Evolutionary conservation across 345 rosid genomes (phyloP).

Genomic region (Eucalyptus virginea): DNA sequence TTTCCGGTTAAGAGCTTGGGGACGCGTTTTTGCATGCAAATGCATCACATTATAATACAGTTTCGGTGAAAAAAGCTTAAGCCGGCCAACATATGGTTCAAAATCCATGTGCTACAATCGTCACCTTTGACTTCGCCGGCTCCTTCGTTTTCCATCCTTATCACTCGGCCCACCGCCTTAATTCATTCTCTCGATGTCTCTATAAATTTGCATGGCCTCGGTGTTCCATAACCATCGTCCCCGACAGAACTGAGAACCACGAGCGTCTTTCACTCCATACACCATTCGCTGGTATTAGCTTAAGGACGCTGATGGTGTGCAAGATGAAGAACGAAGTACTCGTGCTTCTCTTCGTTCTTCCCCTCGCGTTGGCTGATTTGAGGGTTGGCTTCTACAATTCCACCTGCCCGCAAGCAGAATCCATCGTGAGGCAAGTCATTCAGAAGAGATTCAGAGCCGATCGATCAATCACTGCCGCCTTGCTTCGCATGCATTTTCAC

Average conservation of each 20-base stretch:
- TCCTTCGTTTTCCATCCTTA: not conserved
- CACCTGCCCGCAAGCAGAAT: slow-evolving; percentile 57
- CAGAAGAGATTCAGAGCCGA: slow-evolving; percentile 19
- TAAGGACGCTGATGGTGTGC: not conserved
- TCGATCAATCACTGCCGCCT: slow-evolving; percentile 38
- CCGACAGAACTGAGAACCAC: not conserved
- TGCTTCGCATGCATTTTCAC: slow-evolving; percentile 89
- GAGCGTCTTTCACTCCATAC: not conserved
- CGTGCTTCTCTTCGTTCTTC: not conserved
- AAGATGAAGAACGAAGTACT: not conserved
- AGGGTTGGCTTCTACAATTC: slow-evolving; percentile 41
- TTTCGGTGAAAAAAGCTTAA: not conserved
- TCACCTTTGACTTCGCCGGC: not conserved
- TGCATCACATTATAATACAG: not conserved
- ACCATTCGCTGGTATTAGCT: not conserved
- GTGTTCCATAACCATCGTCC: not conserved
- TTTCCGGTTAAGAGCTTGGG: not conserved
- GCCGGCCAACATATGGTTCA: not conserved
- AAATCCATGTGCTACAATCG: not conserved
- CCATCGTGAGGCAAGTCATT: slow-evolving; percentile 28
- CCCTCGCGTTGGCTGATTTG: slow-evolving; percentile 14
- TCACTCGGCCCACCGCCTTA: not conserved
- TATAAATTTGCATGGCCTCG: not conserved
- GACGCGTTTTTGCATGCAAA: not conserved
- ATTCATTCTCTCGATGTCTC: not conserved